Percentiles rank a stretch among this genome's conserved stretches.
Conservation (phyloP, 176 grass and related monocot species). For the Metroxylon sagu region DNA sequence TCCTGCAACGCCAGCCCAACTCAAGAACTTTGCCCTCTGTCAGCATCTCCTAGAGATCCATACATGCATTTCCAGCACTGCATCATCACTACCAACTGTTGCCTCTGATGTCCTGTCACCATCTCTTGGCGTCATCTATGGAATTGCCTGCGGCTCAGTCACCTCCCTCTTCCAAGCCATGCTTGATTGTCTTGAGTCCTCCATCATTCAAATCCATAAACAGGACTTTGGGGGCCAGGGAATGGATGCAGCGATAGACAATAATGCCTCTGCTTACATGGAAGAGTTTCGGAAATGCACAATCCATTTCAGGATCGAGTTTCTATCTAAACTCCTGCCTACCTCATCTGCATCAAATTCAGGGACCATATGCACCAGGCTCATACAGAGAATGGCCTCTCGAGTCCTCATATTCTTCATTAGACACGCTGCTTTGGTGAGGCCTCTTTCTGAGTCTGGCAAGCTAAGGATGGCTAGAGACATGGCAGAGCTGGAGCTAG, state of each 20-base stretch:
- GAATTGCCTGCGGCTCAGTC: constrained; percentile 82
- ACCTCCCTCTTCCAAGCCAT: constrained; percentile 80
- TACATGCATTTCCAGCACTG: constrained; percentile 50
- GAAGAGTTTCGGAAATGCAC: constrained; percentile 86
- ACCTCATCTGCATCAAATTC: constrained; percentile 64
- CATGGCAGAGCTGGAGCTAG: constrained; percentile 91
- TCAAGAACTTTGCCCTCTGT: constrained; percentile 90
- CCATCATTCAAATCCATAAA: constrained; percentile 78
- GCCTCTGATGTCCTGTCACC: constrained; percentile 65
- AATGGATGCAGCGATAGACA: constrained; percentile 54
- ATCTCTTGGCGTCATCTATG: constrained; percentile 67
- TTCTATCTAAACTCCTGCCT: constrained; percentile 76
- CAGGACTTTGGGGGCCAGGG: constrained; percentile 61
- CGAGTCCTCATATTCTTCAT: constrained; percentile 90
- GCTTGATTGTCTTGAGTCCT: constrained; percentile 66
- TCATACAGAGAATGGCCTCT: constrained; percentile 90
- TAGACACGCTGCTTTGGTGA: constrained; percentile 83
- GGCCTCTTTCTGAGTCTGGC: constrained; percentile 92
- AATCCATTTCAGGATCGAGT: constrained; percentile 80
- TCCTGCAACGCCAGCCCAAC: constrained; percentile 63
- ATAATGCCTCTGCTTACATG: constrained; percentile 91
- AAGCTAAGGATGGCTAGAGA: constrained; percentile 92
- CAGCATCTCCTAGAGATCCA: constrained; percentile 92
- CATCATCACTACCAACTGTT: constrained; percentile 54
- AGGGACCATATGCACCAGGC: constrained; percentile 82